Conservation (phyloP, 305 asterid genomes). For the Fraxinus nigra region DNA sequence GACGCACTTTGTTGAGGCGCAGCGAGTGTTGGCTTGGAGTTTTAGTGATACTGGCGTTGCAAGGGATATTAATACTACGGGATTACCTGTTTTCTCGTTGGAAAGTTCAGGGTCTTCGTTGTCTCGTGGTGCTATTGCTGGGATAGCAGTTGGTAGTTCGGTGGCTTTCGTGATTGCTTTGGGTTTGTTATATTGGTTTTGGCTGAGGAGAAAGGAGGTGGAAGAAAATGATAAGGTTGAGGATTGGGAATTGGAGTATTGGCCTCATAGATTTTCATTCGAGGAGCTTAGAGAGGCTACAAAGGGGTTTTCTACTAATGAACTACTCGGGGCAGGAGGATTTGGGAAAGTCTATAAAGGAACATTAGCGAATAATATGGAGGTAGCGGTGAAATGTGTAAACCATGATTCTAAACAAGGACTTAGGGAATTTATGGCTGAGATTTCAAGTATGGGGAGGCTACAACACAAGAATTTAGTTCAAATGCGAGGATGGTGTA, state of each 20-base stretch:
- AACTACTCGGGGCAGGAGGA: slow-evolving; percentile 60
- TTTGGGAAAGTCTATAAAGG: slow-evolving; percentile 77
- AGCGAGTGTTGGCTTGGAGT: slow-evolving; percentile 77
- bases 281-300: slow-evolving; percentile 67
- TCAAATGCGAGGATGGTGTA: slow-evolving; percentile 69
- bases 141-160: slow-evolving; percentile 52
- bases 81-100: slow-evolving; percentile 52
- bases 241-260: slow-evolving; percentile 85
- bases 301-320: slow-evolving; percentile 44
- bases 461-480: slow-evolving; percentile 71
- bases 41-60: slow-evolving; percentile 72
- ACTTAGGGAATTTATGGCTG: slow-evolving; percentile 73
- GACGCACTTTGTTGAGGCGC: slow-evolving; percentile 76
- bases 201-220: slow-evolving; percentile 40
- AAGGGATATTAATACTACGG: slow-evolving; percentile 66
- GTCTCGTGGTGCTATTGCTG: slow-evolving; percentile 49
- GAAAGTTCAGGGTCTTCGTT: slow-evolving; percentile 33
- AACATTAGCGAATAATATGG: slow-evolving; percentile 37
- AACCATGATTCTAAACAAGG: slow-evolving; percentile 73
- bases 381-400: slow-evolving; percentile 66
- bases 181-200: slow-evolving; percentile 43
- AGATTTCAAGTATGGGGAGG: slow-evolving; percentile 69
- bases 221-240: slow-evolving; percentile 61
- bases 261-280: slow-evolving; percentile 76
- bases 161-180: slow-evolving; percentile 19